Evolutionary conservation across 176 grass and related monocot genomes (phyloP).

Genomic region (Lolium perenne): DNA sequence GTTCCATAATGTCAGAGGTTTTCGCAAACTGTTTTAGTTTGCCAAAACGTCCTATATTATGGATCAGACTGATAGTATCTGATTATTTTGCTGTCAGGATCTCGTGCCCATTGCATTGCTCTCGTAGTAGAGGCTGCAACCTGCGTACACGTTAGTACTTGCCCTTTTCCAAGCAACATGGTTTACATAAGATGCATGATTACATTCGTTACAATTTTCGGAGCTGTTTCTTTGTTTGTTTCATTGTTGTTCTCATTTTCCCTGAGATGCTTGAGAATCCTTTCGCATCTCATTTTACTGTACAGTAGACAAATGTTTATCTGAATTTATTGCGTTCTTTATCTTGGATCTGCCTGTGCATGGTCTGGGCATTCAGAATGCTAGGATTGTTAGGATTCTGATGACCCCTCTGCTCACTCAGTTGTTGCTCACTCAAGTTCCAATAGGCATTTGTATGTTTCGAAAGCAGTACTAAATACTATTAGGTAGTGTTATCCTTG

Average conservation of each 20-base stretch:
- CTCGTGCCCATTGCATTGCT: neutral
- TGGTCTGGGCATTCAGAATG: neutral
- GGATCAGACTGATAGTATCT: neutral
- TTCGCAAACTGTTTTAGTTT: no score
- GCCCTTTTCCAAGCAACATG: neutral
- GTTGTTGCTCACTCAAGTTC: constrained; percentile 5
- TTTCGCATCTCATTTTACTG: neutral
- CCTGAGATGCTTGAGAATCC: neutral
- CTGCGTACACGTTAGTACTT: neutral
- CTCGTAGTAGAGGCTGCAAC: neutral
- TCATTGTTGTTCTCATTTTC: neutral
- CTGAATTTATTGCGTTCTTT: neutral
- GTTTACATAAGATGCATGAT: neutral
- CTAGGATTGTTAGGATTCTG: neutral
- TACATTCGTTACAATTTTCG: neutral
- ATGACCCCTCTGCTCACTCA: neutral
- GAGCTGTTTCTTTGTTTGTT: neutral
- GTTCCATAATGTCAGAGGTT: no score
- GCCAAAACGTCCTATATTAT: no score
- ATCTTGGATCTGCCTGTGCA: neutral
- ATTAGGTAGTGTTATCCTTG: neutral
- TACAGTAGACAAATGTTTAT: neutral
- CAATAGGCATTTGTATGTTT: neutral
- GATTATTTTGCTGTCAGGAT: neutral
- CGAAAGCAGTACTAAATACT: neutral